Evolutionary conservation across 345 rosid species (phyloP).

Genomic region (Litchi chinensis): DNA sequence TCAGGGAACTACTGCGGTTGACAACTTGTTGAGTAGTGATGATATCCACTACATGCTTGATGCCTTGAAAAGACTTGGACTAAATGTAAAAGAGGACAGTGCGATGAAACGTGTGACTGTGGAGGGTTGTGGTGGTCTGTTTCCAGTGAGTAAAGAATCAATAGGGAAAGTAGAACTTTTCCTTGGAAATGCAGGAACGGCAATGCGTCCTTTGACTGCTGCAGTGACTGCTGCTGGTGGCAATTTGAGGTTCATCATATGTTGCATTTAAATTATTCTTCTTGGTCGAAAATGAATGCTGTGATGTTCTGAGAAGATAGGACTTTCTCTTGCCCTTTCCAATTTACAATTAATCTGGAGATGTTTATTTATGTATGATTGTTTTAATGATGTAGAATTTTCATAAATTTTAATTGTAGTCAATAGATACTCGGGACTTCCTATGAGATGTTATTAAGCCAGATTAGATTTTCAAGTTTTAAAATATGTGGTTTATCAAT

Average conservation of each 20-base stretch:
- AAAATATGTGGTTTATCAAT: background rate
- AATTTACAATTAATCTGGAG: background rate
- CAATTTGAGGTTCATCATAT: conserved; percentile 58
- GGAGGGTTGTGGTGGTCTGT: conserved; percentile 85
- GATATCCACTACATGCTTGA: conserved; percentile 90
- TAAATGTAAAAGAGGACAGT: conserved; percentile 59
- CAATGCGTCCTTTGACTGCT: conserved; percentile 97
- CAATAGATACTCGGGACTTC: background rate
- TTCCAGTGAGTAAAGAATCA: conserved; percentile 62
- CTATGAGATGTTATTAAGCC: background rate
- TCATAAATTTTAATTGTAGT: background rate
- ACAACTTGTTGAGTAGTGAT: conserved; percentile 89
- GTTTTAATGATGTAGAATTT: background rate
- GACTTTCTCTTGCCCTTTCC: background rate
- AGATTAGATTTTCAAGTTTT: background rate
- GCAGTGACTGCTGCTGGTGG: conserved; percentile 94
- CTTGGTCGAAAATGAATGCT: background rate
- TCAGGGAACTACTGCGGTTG: conserved; percentile 90
- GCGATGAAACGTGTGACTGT: conserved; percentile 60
- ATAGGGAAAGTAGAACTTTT: conserved; percentile 68
- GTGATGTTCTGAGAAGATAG: background rate
- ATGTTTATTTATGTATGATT: background rate
- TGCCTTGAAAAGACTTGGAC: conserved; percentile 75
- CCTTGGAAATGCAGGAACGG: conserved; percentile 97
- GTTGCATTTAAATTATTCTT: conserved; percentile 5